Percentiles rank a stretch among this genome's conserved stretches.
Evolutionary conservation across 495 filamentous ascomycete genomes (phyloP).

Genomic region (Penicillium simplicissimum): DNA sequence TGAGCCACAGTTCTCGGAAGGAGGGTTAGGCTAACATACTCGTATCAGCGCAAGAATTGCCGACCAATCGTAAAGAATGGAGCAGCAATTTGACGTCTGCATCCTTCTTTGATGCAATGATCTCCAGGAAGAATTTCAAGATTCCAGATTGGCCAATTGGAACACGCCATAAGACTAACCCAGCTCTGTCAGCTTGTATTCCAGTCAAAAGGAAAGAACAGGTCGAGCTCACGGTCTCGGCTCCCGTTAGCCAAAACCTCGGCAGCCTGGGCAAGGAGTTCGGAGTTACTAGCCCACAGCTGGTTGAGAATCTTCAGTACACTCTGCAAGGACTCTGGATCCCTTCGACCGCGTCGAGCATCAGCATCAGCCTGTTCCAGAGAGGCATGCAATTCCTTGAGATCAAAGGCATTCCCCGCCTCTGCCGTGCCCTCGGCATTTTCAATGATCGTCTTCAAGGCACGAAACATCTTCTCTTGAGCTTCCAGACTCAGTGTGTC

Average conservation of each 20-base stretch:
- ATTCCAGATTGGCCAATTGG: conserved; percentile 68
- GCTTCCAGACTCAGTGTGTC: conserved; percentile 22
- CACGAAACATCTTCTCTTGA: conserved; percentile 33
- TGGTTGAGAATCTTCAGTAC: conserved; percentile 32
- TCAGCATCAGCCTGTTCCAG: conserved; percentile 31
- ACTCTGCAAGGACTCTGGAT: conserved; percentile 25
- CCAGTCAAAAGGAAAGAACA: background rate
- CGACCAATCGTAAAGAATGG: conserved; percentile 68
- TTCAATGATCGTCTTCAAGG: conserved; percentile 29
- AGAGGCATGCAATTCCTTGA: conserved; percentile 29
- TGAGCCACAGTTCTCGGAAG: too few species aligned
- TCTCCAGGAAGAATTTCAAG: conserved; percentile 62
- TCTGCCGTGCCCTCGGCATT: conserved; percentile 20
- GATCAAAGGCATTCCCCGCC: conserved; percentile 20
- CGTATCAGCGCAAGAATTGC: conserved; percentile 81
- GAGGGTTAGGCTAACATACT: too few species aligned
- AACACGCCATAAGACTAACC: conserved; percentile 59
- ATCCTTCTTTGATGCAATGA: conserved; percentile 45
- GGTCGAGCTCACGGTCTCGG: conserved; percentile 60
- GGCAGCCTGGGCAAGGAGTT: conserved; percentile 50
- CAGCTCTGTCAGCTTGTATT: conserved; percentile 3
- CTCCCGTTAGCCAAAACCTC: conserved; percentile 66
- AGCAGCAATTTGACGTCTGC: conserved; percentile 39
- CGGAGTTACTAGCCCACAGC: conserved; percentile 40
- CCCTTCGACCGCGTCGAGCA: conserved; percentile 21